Evolutionary conservation across 345 rosid genomes (phyloP).

Genomic region (Gossypium raimondii): DNA sequence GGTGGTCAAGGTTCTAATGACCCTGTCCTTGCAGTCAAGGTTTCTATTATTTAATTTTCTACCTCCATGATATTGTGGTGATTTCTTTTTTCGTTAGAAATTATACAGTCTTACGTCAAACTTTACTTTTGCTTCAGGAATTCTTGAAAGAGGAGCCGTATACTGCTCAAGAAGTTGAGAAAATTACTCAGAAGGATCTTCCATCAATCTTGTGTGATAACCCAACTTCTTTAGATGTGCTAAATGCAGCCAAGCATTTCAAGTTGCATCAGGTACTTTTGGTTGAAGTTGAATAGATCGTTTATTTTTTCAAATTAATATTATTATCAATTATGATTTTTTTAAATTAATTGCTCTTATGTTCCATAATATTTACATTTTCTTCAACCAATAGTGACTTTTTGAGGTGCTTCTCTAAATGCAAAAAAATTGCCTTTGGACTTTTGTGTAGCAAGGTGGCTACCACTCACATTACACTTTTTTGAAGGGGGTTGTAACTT

Average conservation of each 20-base stretch:
- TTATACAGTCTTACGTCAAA: background rate
- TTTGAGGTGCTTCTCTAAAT: background rate
- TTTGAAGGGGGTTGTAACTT: background rate
- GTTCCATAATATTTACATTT: background rate
- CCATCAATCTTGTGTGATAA: constrained; percentile 56
- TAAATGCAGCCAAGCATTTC: constrained; percentile 71
- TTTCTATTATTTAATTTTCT: constrained; percentile 28
- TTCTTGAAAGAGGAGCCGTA: constrained; percentile 76
- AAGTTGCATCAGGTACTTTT: constrained; percentile 70
- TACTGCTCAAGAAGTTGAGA: constrained; percentile 64
- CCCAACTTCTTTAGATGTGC: constrained; percentile 73
- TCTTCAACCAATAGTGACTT: constrained; percentile 17
- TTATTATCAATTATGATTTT: background rate
- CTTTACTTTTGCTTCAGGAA: constrained; percentile 39
- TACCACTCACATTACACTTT: background rate
- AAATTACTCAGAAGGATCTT: constrained; percentile 44
- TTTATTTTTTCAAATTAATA: background rate
- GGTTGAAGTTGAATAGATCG: background rate
- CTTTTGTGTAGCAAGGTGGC: background rate
- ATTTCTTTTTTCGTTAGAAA: background rate
- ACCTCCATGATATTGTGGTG: background rate
- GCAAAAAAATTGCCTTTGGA: background rate
- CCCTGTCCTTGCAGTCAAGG: constrained; percentile 87
- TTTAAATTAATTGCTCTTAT: background rate
- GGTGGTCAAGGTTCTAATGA: constrained; percentile 54